Base-by-base conservation (phyloP, 2,329 filamentous ascomycete genomes). In the Herpotrichia juniperi region DNA sequence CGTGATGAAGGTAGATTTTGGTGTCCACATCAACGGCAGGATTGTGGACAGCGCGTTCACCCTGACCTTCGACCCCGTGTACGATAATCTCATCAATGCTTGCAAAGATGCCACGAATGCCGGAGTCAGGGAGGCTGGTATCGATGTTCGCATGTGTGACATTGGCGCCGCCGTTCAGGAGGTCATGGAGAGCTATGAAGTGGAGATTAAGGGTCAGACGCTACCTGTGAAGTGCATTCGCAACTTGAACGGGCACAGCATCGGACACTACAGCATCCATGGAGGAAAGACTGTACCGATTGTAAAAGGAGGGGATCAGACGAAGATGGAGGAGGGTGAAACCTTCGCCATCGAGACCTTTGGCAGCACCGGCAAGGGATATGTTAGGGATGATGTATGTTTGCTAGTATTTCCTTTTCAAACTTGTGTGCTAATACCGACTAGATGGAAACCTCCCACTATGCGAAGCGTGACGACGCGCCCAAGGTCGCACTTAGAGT, bases 311-410 rank as follows among this genome's bases (percentile, higher is more conserved):
- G 84, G 85, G 56, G 91, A 96, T 68, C 86, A 88, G 72, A 96
- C 91, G 46, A 96, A 96, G 82, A 97, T 97, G 93, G 93, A 97
- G 78, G 93, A 97, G 76, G 92, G 92, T 35, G 93, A 97, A 69
- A 87, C 92, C 16, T 97, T 96, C 74, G 93, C 93, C 59, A 96
- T 97, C 64, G 93, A 97, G 79, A 97, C 93, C 0, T 97, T 97
- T 74, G 93, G 93, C 54, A 94, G 89, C 72, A 97, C 93, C 19
- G 93, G 93, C 58, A 93, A 91, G 71, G 93, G 92, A 59, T 89
- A 90, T 69, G 90, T 96, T 50, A 80, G 86, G 59, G 92, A 97
- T 68, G 91, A 96, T 76, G 89, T 91, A 76, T 26, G 57, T 46
- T 35, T 31, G 21, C 30, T 14, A 22, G 12, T 14, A 24, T 21